Conservation (phyloP, 164 flowering plant genomes). For the Annona squamosa region DNA sequence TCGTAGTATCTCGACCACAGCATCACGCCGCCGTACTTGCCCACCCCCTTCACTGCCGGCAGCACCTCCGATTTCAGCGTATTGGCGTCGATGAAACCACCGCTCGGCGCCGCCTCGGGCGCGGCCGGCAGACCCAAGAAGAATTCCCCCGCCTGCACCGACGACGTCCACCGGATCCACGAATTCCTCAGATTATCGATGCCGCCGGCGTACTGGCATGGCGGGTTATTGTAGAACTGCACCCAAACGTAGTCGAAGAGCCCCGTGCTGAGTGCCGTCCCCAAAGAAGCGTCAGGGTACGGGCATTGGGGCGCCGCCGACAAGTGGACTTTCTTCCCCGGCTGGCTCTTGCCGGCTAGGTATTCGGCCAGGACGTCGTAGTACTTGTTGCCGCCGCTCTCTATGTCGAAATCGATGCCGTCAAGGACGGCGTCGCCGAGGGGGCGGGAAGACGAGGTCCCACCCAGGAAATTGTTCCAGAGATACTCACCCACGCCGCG, state of each 20-base stretch:
- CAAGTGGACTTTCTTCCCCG: slow-evolving; percentile 18
- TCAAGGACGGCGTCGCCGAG: slow-evolving; percentile 9
- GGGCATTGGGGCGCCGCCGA: slow-evolving; percentile 25
- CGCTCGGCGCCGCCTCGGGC: slow-evolving; percentile 1
- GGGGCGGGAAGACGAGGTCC: slow-evolving; percentile 3
- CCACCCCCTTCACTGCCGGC: slow-evolving; percentile 3
- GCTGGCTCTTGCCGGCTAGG: background rate
- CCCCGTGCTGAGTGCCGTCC: slow-evolving; percentile 16
- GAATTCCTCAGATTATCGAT: background rate
- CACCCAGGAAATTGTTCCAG: slow-evolving; percentile 11
- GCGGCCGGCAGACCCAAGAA: slow-evolving; percentile 20
- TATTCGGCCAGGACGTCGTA: slow-evolving; percentile 1
- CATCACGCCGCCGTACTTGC: slow-evolving; percentile 20
- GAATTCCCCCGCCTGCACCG: slow-evolving; percentile 1
- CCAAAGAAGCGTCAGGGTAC: slow-evolving; percentile 14
- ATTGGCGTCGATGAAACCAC: slow-evolving; percentile 9
- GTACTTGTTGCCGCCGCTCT: background rate
- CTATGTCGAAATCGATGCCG: slow-evolving; percentile 11
- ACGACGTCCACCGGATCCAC: slow-evolving; percentile 5
- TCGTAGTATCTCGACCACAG: slow-evolving; percentile 13
- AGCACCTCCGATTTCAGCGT: slow-evolving; percentile 3
- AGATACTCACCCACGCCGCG: background rate
- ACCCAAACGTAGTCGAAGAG: slow-evolving; percentile 35
- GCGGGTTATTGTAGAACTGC: slow-evolving; percentile 22
- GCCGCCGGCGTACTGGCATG: slow-evolving; percentile 1